A percentile compares a stretch with the other conserved stretches of the same genome.
phyloP scores from a whole-genome alignment of 371 early-diverging fungal species.

The Saksenaea oblongispora region DNA sequence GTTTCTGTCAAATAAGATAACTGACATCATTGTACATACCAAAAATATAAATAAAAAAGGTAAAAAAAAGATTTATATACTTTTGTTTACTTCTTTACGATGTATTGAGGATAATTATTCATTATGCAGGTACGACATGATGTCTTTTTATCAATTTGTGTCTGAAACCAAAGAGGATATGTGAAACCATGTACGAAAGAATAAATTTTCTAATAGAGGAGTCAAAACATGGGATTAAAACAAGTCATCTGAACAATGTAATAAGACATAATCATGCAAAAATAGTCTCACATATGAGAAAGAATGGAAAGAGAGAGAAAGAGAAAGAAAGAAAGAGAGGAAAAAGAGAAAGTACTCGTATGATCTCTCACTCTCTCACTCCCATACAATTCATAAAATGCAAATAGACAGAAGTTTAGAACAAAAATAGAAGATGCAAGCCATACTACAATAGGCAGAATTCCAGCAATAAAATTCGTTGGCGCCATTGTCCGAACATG shows the following conservation, averaged over 20 bases:
- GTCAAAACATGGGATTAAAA: not conserved
- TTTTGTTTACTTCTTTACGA: not conserved
- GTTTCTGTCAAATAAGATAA: conserved; percentile 2
- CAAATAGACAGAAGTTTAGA: not conserved
- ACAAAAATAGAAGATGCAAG: not conserved
- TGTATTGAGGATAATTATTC: not conserved
- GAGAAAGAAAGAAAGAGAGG: not conserved
- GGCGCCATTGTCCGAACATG: conserved; percentile 7
- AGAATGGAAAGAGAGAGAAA: not conserved
- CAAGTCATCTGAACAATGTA: not conserved
- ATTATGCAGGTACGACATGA: not conserved
- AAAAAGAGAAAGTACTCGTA: too few species aligned
- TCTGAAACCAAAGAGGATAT: not conserved
- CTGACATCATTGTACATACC: conserved; percentile 4
- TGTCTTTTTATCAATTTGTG: not conserved
- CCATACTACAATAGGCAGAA: not conserved
- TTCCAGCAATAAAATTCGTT: not conserved
- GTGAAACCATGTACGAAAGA: not conserved
- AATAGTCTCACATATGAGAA: not conserved
- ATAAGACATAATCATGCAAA: too few species aligned
- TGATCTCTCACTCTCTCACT: too few species aligned
- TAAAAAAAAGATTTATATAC: not conserved
- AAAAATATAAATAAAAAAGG: not conserved
- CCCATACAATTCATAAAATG: too few species aligned
- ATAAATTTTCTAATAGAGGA: not conserved